These are phyloP conservation scores for Solanum tarapatanum DNA, from an alignment of 257 asterid species.

Conservation along the genomic window DNA sequence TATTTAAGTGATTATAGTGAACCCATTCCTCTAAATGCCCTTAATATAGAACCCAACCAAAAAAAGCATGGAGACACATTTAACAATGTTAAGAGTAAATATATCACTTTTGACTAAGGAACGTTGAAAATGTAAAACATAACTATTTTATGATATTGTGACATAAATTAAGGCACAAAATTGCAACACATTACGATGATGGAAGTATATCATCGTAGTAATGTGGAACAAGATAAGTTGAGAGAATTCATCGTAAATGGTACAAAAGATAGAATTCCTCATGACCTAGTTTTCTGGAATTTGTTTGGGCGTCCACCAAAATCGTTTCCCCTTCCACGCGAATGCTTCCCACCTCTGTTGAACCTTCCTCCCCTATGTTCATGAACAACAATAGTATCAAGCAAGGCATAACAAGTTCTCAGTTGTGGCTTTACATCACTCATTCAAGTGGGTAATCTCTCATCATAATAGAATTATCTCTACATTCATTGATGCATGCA, in stretches of 20 bases:
- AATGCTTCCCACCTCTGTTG: conserved; percentile 68
- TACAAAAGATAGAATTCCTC: not conserved
- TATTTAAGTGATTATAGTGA: not conserved
- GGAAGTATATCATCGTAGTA: not conserved
- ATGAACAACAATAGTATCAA: not conserved
- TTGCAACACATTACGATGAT: not conserved
- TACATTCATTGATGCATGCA: not conserved
- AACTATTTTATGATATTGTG: not conserved
- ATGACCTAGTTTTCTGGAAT: conserved; percentile 46
- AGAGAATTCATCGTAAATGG: not conserved
- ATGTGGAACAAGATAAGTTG: not conserved
- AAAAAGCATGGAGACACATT: not conserved
- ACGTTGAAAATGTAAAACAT: not conserved
- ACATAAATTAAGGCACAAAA: not conserved
- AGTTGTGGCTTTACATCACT: not conserved
- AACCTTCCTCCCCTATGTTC: conserved; percentile 56
- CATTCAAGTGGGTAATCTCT: not conserved
- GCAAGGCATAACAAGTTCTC: not conserved
- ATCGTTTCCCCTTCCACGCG: conserved; percentile 57
- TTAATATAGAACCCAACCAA: not conserved
- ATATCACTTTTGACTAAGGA: not conserved
- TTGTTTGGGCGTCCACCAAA: conserved; percentile 39
- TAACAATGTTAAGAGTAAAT: not conserved
- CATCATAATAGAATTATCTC: not conserved
- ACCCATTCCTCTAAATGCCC: not conserved